Conservation (phyloP, 352 stramenopile species). For the Globisporangium heterothallicum region DNA sequence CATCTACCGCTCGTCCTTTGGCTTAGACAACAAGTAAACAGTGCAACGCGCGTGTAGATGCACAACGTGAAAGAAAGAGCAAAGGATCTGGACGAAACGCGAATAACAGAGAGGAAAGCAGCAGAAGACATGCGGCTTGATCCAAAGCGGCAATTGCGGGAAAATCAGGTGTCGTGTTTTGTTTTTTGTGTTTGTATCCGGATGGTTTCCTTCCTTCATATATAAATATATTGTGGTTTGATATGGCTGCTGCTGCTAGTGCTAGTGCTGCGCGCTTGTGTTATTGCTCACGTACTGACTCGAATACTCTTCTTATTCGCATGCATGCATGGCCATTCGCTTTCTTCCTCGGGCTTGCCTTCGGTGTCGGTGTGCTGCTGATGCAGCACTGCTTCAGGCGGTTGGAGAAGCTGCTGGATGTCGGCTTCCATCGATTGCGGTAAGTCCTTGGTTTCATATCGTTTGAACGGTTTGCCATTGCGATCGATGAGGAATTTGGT, state of each 20-base stretch:
- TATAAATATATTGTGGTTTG: slow-evolving; percentile 16
- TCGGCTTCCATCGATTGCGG: slow-evolving; percentile 35
- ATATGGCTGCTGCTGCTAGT: background rate
- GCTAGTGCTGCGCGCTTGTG: background rate
- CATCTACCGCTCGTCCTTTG: slow-evolving; percentile 69
- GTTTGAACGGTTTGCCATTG: slow-evolving; percentile 29
- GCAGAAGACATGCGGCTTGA: background rate
- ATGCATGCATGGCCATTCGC: too few relatives aligned
- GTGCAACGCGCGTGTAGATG: too few relatives aligned
- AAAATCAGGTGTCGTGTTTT: too few relatives aligned
- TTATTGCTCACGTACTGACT: background rate
- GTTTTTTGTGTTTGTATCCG: background rate
- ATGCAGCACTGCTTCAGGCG: background rate
- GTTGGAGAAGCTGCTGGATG: slow-evolving; percentile 22
- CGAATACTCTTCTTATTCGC: slow-evolving; percentile 1
- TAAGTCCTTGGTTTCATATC: slow-evolving; percentile 30
- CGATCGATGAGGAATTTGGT: slow-evolving; percentile 61
- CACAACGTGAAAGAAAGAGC: background rate
- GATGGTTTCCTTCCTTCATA: slow-evolving; percentile 3
- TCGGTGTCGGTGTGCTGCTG: too few relatives aligned
- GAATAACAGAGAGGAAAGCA: background rate
- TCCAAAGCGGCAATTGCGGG: too few relatives aligned
- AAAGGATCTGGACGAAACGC: background rate
- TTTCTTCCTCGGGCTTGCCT: too few relatives aligned
- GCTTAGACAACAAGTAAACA: slow-evolving; percentile 30